phyloP scores from a whole-genome alignment of 75 land plant species.

The Chamaecyparis obtusa region DNA sequence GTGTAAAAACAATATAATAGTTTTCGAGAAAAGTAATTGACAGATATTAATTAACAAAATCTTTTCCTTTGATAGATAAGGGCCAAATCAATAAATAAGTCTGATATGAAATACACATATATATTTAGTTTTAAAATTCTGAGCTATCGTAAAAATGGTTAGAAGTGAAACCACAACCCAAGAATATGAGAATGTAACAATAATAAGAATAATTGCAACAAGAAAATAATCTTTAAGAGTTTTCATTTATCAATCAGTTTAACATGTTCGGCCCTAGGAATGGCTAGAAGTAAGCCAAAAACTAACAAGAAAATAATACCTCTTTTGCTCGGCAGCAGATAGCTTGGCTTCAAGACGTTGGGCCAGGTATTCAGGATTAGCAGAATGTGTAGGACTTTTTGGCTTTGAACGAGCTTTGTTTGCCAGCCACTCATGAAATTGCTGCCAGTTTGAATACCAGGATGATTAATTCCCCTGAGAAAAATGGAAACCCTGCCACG shows the following conservation, averaged over 20 bases:
- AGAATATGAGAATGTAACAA: too few relatives aligned
- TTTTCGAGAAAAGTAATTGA: too few relatives aligned
- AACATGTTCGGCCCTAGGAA: neutral
- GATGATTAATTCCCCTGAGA: neutral
- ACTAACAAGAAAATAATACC: constrained; percentile 39
- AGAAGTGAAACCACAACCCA: neutral
- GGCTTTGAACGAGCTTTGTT: constrained; percentile 84
- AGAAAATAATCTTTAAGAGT: neutral
- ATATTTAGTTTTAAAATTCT: neutral
- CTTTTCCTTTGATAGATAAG: too few relatives aligned
- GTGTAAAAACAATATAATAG: too few relatives aligned
- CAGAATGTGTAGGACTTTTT: constrained; percentile 49
- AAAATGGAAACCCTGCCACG: neutral
- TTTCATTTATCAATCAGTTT: neutral
- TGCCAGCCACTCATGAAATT: constrained; percentile 92
- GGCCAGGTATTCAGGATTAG: constrained; percentile 59
- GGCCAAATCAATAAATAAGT: too few relatives aligned
- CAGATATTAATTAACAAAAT: too few relatives aligned
- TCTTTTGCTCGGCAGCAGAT: constrained; percentile 88
- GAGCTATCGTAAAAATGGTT: too few relatives aligned
- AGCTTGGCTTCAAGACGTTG: constrained; percentile 92
- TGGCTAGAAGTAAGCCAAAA: neutral
- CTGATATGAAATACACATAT: neutral
- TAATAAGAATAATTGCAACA: too few relatives aligned
- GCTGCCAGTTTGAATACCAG: constrained; percentile 38